These are phyloP conservation scores for Euphorbia lathyris DNA, from an alignment of 345 rosid species.

Conservation along the genomic window DNA sequence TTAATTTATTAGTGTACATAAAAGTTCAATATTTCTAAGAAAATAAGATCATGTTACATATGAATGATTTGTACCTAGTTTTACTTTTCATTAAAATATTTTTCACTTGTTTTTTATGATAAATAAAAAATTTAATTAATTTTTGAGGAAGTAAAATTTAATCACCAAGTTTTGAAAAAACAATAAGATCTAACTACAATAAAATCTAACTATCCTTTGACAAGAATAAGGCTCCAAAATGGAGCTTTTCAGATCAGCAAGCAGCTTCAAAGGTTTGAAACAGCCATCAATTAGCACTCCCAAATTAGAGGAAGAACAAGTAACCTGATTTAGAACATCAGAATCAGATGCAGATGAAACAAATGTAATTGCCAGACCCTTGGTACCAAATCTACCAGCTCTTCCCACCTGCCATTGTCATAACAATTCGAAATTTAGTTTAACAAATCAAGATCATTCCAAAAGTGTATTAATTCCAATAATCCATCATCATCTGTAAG, in stretches of 20 bases:
- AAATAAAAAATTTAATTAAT: no score
- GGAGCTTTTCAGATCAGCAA: neutral
- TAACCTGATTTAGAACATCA: conserved; percentile 82
- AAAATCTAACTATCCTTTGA: neutral
- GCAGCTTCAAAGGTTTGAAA: neutral
- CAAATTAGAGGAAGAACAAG: neutral
- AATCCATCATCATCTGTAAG: neutral
- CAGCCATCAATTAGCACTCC: neutral
- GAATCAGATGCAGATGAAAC: conserved; percentile 89
- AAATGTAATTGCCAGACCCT: conserved; percentile 93
- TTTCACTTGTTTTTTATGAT: no score
- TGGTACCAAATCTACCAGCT: conserved; percentile 97
- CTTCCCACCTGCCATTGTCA: conserved; percentile 62
- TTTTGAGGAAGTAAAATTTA: no score
- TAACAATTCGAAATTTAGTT: neutral
- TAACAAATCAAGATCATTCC: neutral
- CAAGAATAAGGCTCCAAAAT: neutral
- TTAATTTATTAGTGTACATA: no score
- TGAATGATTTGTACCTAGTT: no score
- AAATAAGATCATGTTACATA: no score
- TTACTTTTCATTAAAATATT: no score
- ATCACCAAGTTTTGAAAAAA: no score
- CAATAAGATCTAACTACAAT: neutral
- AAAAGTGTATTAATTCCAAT: neutral
- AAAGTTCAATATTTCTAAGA: no score